Base-by-base conservation (phyloP, 2,329 filamentous ascomycete genomes). In the Alternaria sp. region DNA sequence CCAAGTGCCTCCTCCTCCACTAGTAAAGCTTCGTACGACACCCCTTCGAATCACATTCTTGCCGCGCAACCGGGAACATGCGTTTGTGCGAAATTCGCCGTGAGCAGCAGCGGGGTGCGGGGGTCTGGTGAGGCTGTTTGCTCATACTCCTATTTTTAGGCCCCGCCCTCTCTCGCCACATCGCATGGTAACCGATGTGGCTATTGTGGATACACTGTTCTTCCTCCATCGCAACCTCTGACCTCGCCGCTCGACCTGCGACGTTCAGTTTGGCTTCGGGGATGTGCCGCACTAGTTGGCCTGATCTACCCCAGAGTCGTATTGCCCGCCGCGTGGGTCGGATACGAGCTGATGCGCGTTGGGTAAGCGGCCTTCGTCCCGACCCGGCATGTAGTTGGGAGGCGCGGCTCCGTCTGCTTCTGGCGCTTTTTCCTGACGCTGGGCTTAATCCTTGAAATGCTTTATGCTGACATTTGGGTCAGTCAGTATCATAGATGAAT, bases 341-440 rank as follows among this genome's bases (percentile, higher is more conserved):
- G 63, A 72, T 73, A 75, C 71, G 73, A 74, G 69, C 49, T 71
- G 68, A 74, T 70, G 66, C 60, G 66, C 69, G 46, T 62, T 64
- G 69, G 67, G 64, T 67, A 72, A 71, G 66, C 69, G 63, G 51
- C 53, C 50, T 47, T 57, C 61, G 61, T 64, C 56, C 60, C 60
- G 21, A 64, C 53, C 58, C 60, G 51, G 56, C 26, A 54, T 62
- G 50, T 25, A 51, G 23, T 55, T 41, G 54, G 60, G 53, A 58
- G 54, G 37, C 50, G 23, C 46, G 51, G 43, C 50, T 64, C 54
- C 55, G 57, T 55, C 53, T 61, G 30, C 18, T 47, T 20, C 55
- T 55, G 18, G 6, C 37, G 30, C 30, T 8, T 37, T 15, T 15
- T 18, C 47, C 2, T 8, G 1, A 9, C 20, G 28, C 49, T 6